Evolutionary conservation across 306 rosid genomes (phyloP).

Genomic region (Psophocarpus tetragonolobus): DNA sequence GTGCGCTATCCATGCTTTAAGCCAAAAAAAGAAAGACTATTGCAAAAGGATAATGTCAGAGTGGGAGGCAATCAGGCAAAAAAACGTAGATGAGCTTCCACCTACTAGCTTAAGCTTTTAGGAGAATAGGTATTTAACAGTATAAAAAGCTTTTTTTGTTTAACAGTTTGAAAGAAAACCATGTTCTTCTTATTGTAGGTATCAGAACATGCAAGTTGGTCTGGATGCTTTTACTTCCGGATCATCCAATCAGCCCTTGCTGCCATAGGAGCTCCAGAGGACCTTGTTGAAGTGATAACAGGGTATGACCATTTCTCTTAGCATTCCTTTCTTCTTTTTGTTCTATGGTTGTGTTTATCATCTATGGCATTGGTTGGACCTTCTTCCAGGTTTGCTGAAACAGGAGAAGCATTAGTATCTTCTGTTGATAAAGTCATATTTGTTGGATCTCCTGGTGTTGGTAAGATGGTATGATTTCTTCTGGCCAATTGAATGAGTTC

Average conservation of each 20-base stretch:
- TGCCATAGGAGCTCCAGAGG: conserved; percentile 95
- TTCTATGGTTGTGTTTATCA: conserved; percentile 17
- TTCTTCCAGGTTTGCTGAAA: conserved; percentile 77
- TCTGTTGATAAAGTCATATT: conserved; percentile 90
- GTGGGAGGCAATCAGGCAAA: neutral
- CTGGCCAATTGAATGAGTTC: conserved; percentile 15
- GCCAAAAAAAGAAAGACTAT: neutral
- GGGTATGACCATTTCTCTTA: conserved; percentile 54
- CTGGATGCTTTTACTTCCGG: conserved; percentile 85
- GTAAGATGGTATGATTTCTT: conserved; percentile 78
- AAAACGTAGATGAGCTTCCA: neutral
- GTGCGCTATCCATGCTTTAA: neutral
- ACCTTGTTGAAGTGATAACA: conserved; percentile 81
- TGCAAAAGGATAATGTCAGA: neutral
- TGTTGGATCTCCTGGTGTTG: conserved; percentile 93
- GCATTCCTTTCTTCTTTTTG: neutral
- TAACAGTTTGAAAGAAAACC: conserved; percentile 32
- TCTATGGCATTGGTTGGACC: conserved; percentile 13
- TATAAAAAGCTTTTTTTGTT: conserved; percentile 3
- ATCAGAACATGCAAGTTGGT: conserved; percentile 98
- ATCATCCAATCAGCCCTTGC: conserved; percentile 95
- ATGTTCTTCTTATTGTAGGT: conserved; percentile 52
- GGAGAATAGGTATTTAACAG: neutral
- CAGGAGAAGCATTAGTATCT: conserved; percentile 87
- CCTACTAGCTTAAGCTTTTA: neutral